Conservation (phyloP, 108 stramenopile genomes). For the Fragilariopsis cylindrus region DNA sequence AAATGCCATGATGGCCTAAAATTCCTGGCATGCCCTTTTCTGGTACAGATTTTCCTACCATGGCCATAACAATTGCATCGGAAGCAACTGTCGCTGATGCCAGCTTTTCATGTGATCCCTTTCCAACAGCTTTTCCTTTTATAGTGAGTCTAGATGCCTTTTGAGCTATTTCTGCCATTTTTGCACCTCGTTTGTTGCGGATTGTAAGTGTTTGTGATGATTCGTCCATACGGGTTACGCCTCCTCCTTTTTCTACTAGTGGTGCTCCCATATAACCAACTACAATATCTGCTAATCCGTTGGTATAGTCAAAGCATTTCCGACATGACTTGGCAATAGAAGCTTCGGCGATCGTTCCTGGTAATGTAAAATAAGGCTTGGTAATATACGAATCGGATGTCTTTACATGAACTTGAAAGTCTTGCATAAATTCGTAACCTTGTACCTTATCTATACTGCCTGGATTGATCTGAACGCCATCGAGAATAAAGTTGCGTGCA, state of each 20-base stretch:
- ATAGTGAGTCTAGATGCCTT: conserved; percentile 46
- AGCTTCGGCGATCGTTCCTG: conserved; percentile 70
- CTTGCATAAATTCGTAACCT: conserved; percentile 89
- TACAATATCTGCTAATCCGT: conserved; percentile 80
- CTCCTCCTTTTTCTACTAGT: conserved; percentile 1
- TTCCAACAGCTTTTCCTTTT: conserved; percentile 47
- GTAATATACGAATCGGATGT: conserved; percentile 58
- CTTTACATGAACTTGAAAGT: conserved; percentile 81
- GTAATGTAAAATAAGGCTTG: conserved; percentile 78
- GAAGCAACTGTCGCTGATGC: conserved; percentile 64
- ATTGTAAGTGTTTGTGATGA: conserved; percentile 69
- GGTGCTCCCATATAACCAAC: conserved; percentile 84
- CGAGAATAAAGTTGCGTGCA: conserved; percentile 61
- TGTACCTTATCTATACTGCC: conserved; percentile 11
- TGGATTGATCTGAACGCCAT: conserved; percentile 41
- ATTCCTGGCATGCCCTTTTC: conserved; percentile 66
- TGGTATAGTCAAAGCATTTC: conserved; percentile 86
- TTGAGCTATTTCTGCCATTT: conserved; percentile 64
- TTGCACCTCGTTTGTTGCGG: conserved; percentile 62
- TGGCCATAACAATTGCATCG: conserved; percentile 57
- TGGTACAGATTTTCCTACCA: conserved; percentile 52
- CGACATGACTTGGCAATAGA: conserved; percentile 79
- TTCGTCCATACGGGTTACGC: conserved; percentile 11
- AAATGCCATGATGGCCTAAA: conserved; percentile 68
- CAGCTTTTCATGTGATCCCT: conserved; percentile 60